Evolutionary conservation across 2,329 filamentous ascomycete species (phyloP).

Genomic region (Gaeumannomyces tritici): DNA sequence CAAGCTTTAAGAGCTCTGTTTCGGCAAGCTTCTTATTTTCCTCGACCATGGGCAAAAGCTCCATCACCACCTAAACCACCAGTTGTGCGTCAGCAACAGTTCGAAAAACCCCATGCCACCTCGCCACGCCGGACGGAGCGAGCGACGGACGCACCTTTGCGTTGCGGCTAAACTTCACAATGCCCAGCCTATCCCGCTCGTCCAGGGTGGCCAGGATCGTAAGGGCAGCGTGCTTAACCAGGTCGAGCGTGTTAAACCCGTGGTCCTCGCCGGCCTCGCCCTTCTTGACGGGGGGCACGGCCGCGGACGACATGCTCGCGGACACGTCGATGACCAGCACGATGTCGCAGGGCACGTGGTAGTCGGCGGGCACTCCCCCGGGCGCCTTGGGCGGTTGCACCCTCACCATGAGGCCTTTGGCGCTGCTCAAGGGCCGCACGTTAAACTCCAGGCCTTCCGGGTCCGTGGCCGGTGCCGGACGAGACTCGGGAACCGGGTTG

Average conservation of each 20-base stretch:
- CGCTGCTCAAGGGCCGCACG: constrained; percentile 23
- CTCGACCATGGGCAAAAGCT: not conserved
- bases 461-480: not conserved
- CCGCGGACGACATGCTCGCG: constrained; percentile 39
- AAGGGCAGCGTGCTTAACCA: constrained; percentile 49
- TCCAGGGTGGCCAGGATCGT: constrained; percentile 57
- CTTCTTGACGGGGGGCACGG: constrained; percentile 31
- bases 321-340: constrained; percentile 55
- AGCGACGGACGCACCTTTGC: constrained; percentile 31
- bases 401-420: constrained; percentile 31
- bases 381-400: constrained; percentile 33
- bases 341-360: constrained; percentile 46
- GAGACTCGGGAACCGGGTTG: too few species aligned
- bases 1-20: constrained; percentile 32
- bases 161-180: constrained; percentile 41
- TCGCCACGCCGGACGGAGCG: constrained; percentile 39
- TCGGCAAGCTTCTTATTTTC: constrained; percentile 11
- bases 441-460: constrained; percentile 3
- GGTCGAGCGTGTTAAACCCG: constrained; percentile 45
- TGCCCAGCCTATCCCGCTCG: constrained; percentile 49
- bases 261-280: constrained; percentile 32
- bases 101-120: not conserved
- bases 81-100: not conserved
- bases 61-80: not conserved
- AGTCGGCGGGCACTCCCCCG: constrained; percentile 4